phyloP scores from a whole-genome alignment of 768 basidiomycete species.

The Tricholoma flavovirens region DNA sequence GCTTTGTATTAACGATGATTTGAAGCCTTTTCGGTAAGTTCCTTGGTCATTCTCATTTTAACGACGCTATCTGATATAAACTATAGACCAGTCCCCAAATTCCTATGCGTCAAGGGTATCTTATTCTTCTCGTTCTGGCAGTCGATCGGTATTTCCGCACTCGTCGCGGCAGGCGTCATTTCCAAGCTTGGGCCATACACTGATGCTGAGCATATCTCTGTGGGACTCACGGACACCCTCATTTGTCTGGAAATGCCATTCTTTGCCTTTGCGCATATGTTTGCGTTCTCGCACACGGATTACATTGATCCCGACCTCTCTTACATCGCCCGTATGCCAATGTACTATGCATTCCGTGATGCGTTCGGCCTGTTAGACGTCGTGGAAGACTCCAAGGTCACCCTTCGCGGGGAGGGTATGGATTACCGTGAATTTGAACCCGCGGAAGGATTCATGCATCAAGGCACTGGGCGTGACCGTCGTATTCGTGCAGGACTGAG shows the following conservation, averaged over 20 bases:
- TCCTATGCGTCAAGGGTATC: slow-evolving; percentile 97
- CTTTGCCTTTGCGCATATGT: slow-evolving; percentile 93
- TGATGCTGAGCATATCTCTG: slow-evolving; percentile 82
- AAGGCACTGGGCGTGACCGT: slow-evolving; percentile 78
- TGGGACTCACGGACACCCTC: slow-evolving; percentile 84
- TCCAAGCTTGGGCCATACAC: slow-evolving; percentile 81
- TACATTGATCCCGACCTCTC: slow-evolving; percentile 56
- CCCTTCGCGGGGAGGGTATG: slow-evolving; percentile 84
- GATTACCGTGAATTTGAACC: slow-evolving; percentile 97
- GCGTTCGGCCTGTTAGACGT: slow-evolving; percentile 86
- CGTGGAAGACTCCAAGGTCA: slow-evolving; percentile 75
- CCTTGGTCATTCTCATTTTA: not conserved
- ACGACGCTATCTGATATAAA: not conserved
- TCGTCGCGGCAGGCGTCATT: slow-evolving; percentile 80
- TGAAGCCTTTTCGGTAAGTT: slow-evolving; percentile 80
- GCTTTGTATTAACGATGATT: slow-evolving; percentile 84
- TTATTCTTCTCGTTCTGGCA: slow-evolving; percentile 99
- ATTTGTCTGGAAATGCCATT: slow-evolving; percentile 98
- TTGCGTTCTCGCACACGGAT: slow-evolving; percentile 88
- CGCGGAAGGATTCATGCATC: slow-evolving; percentile 88
- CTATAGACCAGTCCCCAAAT: slow-evolving; percentile 85
- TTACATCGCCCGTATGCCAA: slow-evolving; percentile 85
- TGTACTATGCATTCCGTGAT: slow-evolving; percentile 83
- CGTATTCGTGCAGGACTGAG: slow-evolving; percentile 89
- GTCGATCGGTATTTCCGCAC: slow-evolving; percentile 73